Percentiles rank a stretch among this genome's conserved stretches.
These are phyloP conservation scores for Nemania abortiva DNA, from an alignment of 2,329 filamentous ascomycete genomes.

Conservation along the genomic window DNA sequence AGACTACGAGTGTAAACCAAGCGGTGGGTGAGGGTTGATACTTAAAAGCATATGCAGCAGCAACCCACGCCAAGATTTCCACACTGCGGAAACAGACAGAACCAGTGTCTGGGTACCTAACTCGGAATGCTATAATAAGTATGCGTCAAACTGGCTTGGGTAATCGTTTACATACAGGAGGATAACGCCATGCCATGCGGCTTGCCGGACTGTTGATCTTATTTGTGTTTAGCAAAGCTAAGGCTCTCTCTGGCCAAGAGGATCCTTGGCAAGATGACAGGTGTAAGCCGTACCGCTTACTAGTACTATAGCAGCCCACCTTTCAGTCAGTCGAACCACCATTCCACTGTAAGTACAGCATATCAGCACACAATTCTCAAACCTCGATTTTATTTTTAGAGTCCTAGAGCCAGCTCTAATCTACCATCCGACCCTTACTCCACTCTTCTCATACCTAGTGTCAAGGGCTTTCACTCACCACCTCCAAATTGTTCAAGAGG, in stretches of 20 bases:
- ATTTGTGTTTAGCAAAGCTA: conserved; percentile 33
- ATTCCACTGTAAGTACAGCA: not conserved
- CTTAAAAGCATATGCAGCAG: conserved; percentile 30
- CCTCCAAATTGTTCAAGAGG: not conserved
- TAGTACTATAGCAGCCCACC: conserved; percentile 28
- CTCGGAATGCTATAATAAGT: conserved; percentile 39
- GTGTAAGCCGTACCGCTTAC: conserved; percentile 38
- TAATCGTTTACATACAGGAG: conserved; percentile 11
- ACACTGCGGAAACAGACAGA: conserved; percentile 3
- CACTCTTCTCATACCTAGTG: not conserved
- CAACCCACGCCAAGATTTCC: conserved; percentile 19
- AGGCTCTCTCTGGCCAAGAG: conserved; percentile 20
- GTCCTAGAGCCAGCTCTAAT: not conserved
- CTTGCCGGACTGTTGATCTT: conserved; percentile 21
- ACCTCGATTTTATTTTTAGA: conserved; percentile 35
- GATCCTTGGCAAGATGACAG: conserved; percentile 37
- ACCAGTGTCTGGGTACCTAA: not conserved
- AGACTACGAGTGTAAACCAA: conserved; percentile 13
- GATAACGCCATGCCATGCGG: conserved; percentile 10
- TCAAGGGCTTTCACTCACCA: not conserved
- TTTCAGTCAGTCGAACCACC: conserved; percentile 27
- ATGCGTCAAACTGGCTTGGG: conserved; percentile 6
- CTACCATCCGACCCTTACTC: conserved; percentile 16
- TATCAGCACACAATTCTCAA: conserved; percentile 21
- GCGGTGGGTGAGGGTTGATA: conserved; percentile 28